Base-by-base conservation (phyloP, 495 filamentous ascomycete species). In the Penicillium coprophilum region DNA sequence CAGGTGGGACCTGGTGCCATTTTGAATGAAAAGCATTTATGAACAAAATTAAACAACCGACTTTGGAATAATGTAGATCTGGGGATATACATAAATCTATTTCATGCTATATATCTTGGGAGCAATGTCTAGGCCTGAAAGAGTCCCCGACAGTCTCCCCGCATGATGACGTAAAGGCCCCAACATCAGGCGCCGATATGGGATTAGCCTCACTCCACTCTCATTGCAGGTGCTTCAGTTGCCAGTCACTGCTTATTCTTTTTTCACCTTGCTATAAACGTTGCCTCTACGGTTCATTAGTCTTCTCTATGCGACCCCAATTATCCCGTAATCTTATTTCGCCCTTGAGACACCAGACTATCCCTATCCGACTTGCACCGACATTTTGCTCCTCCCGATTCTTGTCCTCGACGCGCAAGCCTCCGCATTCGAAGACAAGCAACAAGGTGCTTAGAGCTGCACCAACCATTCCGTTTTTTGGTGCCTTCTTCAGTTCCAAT, bases 391-490 rank as follows among this genome's bases (percentile, higher is more conserved):
- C 61, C 57, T 59, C 60, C 53, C 55, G 57, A 45, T 51, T 49
- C 32, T 31, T 61, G 15, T 66, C 63, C 53, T 68, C 62, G 43
- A 27, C 69, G 17, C 40, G 59, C 49, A 65, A 61, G 28, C 59
- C 61, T 56, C 32, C 70, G 70, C 56, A 70, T 65, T 53, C 70
- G 51, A 60, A 75, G 44, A 67, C 67, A 13, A 63, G 72, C n/a
- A 55, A 64, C 27, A 74, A 69, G 17, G 56, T 70, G 44, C 65
- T 82, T 20, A 74, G 59, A 71, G 86, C 85, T 55, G 87, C 88
- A 74, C 82, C 88, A 13, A 77, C 80, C 6, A 84, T 94, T 59
- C 88, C 92, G 3, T 92, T 96, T 50, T 67, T 96, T 30, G 76
- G 86, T 58, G 85, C 87, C 56, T 76, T 93, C n/a, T 96, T 96